Conservation (phyloP, 1,139 yeast genomes). For the Scheffersomyces stambukii region DNA sequence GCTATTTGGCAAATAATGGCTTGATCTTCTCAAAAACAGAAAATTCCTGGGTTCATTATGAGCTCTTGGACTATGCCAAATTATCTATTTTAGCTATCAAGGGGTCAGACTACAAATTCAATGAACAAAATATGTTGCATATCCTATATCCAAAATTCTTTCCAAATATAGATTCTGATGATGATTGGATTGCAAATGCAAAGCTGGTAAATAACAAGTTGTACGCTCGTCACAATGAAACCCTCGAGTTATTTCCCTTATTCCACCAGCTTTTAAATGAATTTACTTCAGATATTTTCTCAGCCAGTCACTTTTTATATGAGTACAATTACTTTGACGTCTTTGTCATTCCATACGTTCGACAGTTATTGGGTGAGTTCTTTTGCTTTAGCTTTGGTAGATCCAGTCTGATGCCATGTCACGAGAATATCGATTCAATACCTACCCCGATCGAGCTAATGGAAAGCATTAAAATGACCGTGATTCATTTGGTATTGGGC, state of each 20-base stretch:
- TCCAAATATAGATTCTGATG: slow-evolving; percentile 43
- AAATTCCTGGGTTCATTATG: slow-evolving; percentile 33
- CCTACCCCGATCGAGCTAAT: slow-evolving; percentile 9
- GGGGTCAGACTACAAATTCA: slow-evolving; percentile 34
- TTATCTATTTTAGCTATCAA: slow-evolving; percentile 41
- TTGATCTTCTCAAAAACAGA: slow-evolving; percentile 17
- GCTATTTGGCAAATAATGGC: not conserved
- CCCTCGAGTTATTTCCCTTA: slow-evolving; percentile 13
- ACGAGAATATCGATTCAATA: slow-evolving; percentile 8
- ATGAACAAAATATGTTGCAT: slow-evolving; percentile 43
- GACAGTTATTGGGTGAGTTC: slow-evolving; percentile 28
- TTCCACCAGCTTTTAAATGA: slow-evolving; percentile 16
- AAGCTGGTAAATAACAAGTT: slow-evolving; percentile 16
- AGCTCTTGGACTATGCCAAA: slow-evolving; percentile 34
- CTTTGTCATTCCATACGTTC: slow-evolving; percentile 27
- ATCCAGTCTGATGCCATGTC: too few relatives aligned
- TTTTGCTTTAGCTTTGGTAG: slow-evolving; percentile 20
- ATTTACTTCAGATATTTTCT: slow-evolving; percentile 16
- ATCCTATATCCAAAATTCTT: slow-evolving; percentile 46
- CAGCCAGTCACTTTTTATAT: too few relatives aligned
- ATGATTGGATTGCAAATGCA: slow-evolving; percentile 35
- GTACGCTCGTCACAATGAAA: slow-evolving; percentile 11
- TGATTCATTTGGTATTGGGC: slow-evolving; percentile 24
- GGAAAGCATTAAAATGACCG: slow-evolving; percentile 21
- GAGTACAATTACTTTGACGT: slow-evolving; percentile 25